Conservation (phyloP, 495 filamentous ascomycete genomes). For the Podospora fimiseda region DNA sequence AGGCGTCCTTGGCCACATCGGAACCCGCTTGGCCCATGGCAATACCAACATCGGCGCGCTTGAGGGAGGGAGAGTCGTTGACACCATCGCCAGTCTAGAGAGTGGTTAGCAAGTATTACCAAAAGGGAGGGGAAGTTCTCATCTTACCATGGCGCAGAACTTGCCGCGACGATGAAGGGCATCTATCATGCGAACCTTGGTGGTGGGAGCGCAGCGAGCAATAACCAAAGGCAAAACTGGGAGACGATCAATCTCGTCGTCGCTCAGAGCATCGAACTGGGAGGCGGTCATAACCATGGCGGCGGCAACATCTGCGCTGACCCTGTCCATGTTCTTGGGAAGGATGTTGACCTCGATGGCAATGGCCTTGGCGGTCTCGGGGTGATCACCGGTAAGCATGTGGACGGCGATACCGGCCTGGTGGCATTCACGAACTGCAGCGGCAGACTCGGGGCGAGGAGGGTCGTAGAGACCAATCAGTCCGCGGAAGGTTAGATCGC, state of each 20-base stretch:
- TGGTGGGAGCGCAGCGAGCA: constrained; percentile 58
- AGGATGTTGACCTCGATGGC: constrained; percentile 71
- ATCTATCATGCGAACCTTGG: constrained; percentile 63
- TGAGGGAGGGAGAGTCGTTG: constrained; percentile 74
- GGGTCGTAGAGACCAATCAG: constrained; percentile 69
- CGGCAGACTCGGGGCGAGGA: constrained; percentile 59
- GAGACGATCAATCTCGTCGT: constrained; percentile 50
- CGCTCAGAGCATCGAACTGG: constrained; percentile 53
- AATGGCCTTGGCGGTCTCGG: constrained; percentile 67
- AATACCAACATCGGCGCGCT: constrained; percentile 74
- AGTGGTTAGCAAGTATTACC: not conserved
- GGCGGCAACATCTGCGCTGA: constrained; percentile 45
- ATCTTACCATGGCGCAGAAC: constrained; percentile 49
- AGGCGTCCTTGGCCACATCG: constrained; percentile 81
- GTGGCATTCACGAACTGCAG: constrained; percentile 59
- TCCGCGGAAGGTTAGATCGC: constrained; percentile 54
- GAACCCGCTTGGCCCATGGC: constrained; percentile 79
- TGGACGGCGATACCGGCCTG: constrained; percentile 68
- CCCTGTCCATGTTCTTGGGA: constrained; percentile 47
- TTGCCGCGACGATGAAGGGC: constrained; percentile 55
- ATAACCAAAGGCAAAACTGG: constrained; percentile 58
- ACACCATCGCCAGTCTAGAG: constrained; percentile 64
- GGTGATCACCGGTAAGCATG: constrained; percentile 80
- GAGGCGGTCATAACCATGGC: constrained; percentile 58
- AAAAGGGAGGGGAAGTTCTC: not conserved